A percentile compares a stretch with the other conserved stretches of the same genome.
phyloP scores from a whole-genome alignment of 176 grass and related monocot genomes.

The Carex scoparia region DNA sequence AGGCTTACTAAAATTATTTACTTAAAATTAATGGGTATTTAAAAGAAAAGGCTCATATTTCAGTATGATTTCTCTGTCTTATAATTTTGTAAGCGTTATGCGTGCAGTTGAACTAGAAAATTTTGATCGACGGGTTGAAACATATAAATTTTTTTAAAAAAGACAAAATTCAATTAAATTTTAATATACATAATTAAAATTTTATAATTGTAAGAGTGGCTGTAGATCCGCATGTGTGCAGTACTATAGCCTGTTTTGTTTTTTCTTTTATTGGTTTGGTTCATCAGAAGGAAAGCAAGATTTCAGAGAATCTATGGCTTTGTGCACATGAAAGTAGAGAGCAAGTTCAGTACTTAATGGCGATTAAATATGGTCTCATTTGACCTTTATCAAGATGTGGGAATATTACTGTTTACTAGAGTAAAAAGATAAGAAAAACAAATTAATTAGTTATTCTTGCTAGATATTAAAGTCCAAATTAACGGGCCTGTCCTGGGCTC shows the following conservation, averaged over 20 bases:
- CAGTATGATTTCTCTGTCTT: too few species aligned
- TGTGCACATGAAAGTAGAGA: neutral
- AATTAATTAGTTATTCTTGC: neutral
- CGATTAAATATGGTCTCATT: neutral
- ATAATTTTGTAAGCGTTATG: too few species aligned
- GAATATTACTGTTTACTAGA: neutral
- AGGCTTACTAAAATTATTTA: neutral
- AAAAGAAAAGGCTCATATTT: too few species aligned
- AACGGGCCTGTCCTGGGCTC: neutral
- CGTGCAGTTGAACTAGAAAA: too few species aligned
- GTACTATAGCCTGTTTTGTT: too few species aligned
- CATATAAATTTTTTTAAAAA: too few species aligned
- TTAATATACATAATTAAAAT: too few species aligned
- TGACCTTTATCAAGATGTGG: neutral
- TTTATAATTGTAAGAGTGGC: too few species aligned
- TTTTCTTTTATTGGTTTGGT: neutral
- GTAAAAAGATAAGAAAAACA: neutral
- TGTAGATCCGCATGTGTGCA: too few species aligned
- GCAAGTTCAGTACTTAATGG: neutral
- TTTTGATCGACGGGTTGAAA: too few species aligned
- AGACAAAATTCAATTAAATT: too few species aligned
- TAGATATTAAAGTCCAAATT: neutral
- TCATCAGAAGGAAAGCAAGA: neutral
- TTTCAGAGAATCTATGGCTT: slow-evolving; percentile 1
- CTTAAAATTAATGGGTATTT: neutral